A percentile compares a stretch with the other conserved stretches of the same genome.
Conservation (phyloP, 176 grass and related monocot genomes). For the Melocanna baccifera region DNA sequence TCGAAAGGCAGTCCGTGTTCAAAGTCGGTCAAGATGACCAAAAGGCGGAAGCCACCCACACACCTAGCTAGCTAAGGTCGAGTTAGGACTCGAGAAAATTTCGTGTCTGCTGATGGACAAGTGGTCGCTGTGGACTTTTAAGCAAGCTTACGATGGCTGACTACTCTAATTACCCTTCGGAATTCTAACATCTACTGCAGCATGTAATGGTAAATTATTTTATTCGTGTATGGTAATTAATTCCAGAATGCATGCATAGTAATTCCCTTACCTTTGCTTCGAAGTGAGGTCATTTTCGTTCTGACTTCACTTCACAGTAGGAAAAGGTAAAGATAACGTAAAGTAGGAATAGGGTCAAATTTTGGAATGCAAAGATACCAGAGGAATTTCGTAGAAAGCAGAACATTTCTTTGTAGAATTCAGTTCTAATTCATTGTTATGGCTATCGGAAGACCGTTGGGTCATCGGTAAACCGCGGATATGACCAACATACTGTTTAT, state of each 20-base stretch:
- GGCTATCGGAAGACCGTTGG: not conserved
- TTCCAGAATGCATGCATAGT: not conserved
- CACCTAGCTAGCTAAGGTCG: not conserved
- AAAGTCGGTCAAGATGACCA: slow-evolving; percentile 48
- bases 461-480: not conserved
- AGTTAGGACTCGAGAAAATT: not conserved
- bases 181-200: not conserved
- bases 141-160: not conserved
- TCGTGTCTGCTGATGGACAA: not conserved
- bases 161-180: not conserved
- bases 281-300: not conserved
- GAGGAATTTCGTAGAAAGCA: not conserved
- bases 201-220: not conserved
- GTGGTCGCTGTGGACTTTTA: not conserved
- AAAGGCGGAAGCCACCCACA: not conserved
- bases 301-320: not conserved
- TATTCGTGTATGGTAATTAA: not conserved
- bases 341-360: not conserved
- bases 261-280: not conserved
- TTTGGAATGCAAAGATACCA: not conserved
- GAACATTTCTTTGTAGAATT: not conserved
- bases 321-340: not conserved
- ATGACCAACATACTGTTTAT: not conserved
- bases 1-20: slow-evolving; percentile 15
- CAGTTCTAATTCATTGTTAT: not conserved